A percentile compares a stretch with the other conserved stretches of the same genome.
Conservation (phyloP, 2,329 filamentous ascomycete genomes). For the Cytospora schulzeri region DNA sequence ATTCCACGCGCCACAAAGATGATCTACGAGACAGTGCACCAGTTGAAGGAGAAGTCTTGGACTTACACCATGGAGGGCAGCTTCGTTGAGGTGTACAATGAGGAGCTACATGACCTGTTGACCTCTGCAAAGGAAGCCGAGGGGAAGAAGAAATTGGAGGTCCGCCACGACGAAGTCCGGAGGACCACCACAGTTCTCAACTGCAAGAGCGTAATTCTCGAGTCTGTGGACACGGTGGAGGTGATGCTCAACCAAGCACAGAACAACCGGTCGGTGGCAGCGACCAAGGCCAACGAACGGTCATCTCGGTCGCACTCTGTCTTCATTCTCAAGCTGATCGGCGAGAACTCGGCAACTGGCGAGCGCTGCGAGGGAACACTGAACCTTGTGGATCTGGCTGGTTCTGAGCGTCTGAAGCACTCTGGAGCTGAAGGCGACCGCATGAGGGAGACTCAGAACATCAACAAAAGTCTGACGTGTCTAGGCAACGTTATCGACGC, state of each 20-base stretch:
- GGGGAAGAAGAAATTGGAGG: conserved; percentile 82
- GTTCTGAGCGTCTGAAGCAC: conserved; percentile 86
- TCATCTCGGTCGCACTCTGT: conserved; percentile 95
- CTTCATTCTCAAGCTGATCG: conserved; percentile 81
- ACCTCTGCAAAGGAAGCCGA: conserved; percentile 63
- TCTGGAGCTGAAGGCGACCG: conserved; percentile 84
- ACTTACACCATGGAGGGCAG: conserved; percentile 90
- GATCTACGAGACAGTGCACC: conserved; percentile 86
- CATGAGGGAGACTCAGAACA: conserved; percentile 92
- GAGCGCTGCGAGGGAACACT: conserved; percentile 90
- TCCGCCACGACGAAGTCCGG: conserved; percentile 80
- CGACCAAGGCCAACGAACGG: conserved; percentile 95
- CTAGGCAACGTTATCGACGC: conserved; percentile 93
- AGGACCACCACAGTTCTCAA: conserved; percentile 83
- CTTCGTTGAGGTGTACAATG: conserved; percentile 98
- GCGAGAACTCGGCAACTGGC: conserved; percentile 72
- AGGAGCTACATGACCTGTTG: conserved; percentile 90
- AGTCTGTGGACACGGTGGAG: conserved; percentile 80
- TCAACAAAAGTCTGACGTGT: conserved; percentile 92
- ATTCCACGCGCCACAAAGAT: conserved; percentile 91
- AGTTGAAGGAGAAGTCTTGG: conserved; percentile 90
- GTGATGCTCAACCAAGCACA: conserved; percentile 78
- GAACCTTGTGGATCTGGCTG: conserved; percentile 93
- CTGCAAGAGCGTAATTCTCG: conserved; percentile 73
- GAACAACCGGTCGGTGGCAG: conserved; percentile 86